Evolutionary conservation across 2,329 filamentous ascomycete genomes (phyloP), one percentile per base, ranked within the genome.

Genomic region (Diplodia mutila): DNA sequence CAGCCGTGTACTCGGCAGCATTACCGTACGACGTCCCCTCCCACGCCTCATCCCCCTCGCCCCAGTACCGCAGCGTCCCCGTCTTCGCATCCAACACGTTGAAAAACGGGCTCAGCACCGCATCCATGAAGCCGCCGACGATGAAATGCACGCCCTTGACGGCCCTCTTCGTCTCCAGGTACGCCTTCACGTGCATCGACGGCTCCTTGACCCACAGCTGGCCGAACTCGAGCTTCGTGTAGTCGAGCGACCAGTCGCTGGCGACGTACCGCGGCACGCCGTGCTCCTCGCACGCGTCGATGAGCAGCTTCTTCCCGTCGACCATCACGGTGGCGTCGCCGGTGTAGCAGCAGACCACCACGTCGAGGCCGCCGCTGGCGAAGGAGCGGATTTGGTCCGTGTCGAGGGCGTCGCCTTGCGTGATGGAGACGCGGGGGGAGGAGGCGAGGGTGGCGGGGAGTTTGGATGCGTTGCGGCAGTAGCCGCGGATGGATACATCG

Each of bases 171-270:
- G 67, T 70, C 1, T 80, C 76, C 2, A 82, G 71, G 65, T 82
- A 80, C 1, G 70, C 75, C 67, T 79, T 76, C 34, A 82, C 71
- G 23, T 76, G 72, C 32, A 77, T 81, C 75, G 80, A 80, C 0
- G 79, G 73, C 42, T 83, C 80, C 70, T 82, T 82, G 1, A 73
- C 67, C 37, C 75, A 75, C 6, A 78, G 72, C 53, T 80, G 68
- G 6, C 80, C 80, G 3, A 76, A 68, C 54, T 78, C 66, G 6
- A 82, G 73, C 66, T 78, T 79, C 21, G 74, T 77, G 65, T 77
- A 83, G 65, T 82, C 80, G n/a, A 83, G 32, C 0, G 74, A 68
- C 69, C 73, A 83, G 71, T 83, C 81, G 42, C 77, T 78, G 2
- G 80, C 79, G 9, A 83, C 70, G 68, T 81, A 83, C 1, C 80